phyloP scores from a whole-genome alignment of 257 asterid genomes.

The Avicennia marina region DNA sequence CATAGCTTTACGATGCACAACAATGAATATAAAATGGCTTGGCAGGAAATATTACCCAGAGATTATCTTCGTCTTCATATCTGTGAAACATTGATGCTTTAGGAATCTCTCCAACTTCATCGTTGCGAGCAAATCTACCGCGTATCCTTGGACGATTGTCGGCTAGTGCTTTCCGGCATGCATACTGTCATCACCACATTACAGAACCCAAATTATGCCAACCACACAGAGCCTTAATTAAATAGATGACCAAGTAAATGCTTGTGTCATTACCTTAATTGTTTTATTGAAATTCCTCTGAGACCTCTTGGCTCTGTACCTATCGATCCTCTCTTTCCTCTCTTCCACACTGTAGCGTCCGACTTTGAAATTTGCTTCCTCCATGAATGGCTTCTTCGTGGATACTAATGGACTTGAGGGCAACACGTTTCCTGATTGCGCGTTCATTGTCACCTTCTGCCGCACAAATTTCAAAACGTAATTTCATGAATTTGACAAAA shows the following conservation, averaged over 20 bases:
- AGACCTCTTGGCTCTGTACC: conserved; percentile 75
- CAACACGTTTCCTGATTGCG: conserved; percentile 27
- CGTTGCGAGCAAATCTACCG: conserved; percentile 83
- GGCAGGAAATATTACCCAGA: conserved; percentile 57
- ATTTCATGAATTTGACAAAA: too few species aligned
- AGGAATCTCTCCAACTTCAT: conserved; percentile 66
- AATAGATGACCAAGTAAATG: too few species aligned
- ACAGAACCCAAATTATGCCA: too few species aligned
- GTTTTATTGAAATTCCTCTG: conserved; percentile 88
- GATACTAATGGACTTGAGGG: conserved; percentile 69
- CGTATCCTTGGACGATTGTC: conserved; percentile 83
- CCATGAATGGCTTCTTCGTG: conserved; percentile 43
- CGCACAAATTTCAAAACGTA: background rate
- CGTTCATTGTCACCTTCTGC: conserved; percentile 40
- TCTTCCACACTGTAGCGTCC: conserved; percentile 66
- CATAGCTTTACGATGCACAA: background rate
- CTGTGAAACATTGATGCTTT: conserved; percentile 47
- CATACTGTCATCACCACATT: conserved; percentile 40
- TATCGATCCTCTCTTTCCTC: conserved; percentile 69
- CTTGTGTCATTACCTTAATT: conserved; percentile 51
- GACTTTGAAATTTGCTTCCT: conserved; percentile 65
- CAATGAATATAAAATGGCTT: background rate
- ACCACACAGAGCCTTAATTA: too few species aligned
- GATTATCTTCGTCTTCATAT: conserved; percentile 64
- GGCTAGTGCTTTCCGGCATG: conserved; percentile 86